Base-by-base conservation (phyloP, 2,329 filamentous ascomycete species). In the Didymella glomerata region DNA sequence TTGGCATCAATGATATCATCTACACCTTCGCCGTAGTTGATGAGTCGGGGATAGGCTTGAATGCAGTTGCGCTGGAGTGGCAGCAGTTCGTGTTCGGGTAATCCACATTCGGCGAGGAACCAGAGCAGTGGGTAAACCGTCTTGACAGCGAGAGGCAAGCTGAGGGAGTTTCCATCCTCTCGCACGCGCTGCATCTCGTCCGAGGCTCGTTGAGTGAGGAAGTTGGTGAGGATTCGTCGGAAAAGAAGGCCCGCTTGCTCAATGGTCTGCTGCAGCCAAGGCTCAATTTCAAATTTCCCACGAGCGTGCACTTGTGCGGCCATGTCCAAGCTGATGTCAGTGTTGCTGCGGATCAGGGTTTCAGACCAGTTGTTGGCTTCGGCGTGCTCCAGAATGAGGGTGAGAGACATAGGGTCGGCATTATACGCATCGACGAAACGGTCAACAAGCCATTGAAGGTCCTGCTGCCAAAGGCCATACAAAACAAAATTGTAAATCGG, bases 1-100 rank as follows among this genome's bases (percentile, higher is more conserved):
- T 96, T 97, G 10, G 85, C 83, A 70, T 98, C 92, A 65, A 99
- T 93, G 41, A 98, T 88, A 57, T 95, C 91, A 76, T 99, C 93
- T 63, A 90, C 93, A 4, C 91, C 93, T 77, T 96, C 92, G 2
- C 93, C 93, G 68, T 97, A 98, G 72, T 99, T 99, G 81, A 99
- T 97, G 28, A 99, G 81, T 42, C 95, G 86, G 8, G 95, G 96
- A 69, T 98, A 99, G 1, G 91, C 90, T 56, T 93, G 93, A 63
- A 99, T 93, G 76, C 93, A 97, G 52, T 89, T 87, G 30, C 94
- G 87, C 78, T 97, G 93, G 27, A 97, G 86, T 14, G 88, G 81
- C 48, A 95, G 92, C 24, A 97, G 83, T 52, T 94, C 89, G 49
- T 90, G 84, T 51, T 87, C 85, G 76, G 55, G 86, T 74, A 65